Evolutionary conservation across 2,329 filamentous ascomycete genomes (phyloP).

Genomic region (Arthrinium puccinioides): DNA sequence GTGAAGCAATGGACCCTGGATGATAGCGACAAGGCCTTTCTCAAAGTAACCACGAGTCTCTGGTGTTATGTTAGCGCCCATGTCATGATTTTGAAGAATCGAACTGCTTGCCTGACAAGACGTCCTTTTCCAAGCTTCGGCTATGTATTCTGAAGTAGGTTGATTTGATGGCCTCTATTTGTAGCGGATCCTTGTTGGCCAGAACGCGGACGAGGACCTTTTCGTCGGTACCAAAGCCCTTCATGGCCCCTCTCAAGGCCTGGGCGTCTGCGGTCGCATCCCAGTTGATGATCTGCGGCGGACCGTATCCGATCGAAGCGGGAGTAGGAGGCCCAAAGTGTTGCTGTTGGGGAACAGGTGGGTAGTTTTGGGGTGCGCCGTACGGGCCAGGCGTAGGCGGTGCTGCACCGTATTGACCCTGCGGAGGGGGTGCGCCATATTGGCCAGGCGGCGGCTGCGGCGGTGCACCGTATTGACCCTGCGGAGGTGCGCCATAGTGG

Average conservation of each 20-base stretch:
- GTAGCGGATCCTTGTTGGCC: conserved; percentile 67
- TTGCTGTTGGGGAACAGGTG: conserved; percentile 18
- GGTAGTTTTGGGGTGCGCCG: too few relatives aligned
- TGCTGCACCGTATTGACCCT: conserved; percentile 24
- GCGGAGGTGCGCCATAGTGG: conserved; percentile 22
- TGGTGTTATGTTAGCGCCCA: too few relatives aligned
- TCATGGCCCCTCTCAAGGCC: conserved; percentile 75
- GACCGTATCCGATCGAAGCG: conserved; percentile 68
- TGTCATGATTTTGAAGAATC: too few relatives aligned
- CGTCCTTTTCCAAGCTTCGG: conserved; percentile 66
- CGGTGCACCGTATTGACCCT: conserved; percentile 30
- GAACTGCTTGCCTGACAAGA: conserved; percentile 57
- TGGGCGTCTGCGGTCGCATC: conserved; percentile 65
- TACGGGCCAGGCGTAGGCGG: conserved; percentile 20
- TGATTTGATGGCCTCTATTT: conserved; percentile 61
- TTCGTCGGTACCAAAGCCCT: conserved; percentile 88
- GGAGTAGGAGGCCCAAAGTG: conserved; percentile 44
- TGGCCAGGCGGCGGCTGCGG: conserved; percentile 25
- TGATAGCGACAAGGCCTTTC: conserved; percentile 65
- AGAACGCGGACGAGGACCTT: conserved; percentile 65
- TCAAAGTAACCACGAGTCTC: conserved; percentile 73
- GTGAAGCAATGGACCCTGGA: conserved; percentile 69
- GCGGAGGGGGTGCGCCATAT: conserved; percentile 26
- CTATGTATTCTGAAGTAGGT: conserved; percentile 59
- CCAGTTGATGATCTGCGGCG: conserved; percentile 61